A percentile compares a stretch with the other conserved stretches of the same genome.
Evolutionary conservation across 2,329 filamentous ascomycete species (phyloP).

Genomic region (Xylaria sp.): DNA sequence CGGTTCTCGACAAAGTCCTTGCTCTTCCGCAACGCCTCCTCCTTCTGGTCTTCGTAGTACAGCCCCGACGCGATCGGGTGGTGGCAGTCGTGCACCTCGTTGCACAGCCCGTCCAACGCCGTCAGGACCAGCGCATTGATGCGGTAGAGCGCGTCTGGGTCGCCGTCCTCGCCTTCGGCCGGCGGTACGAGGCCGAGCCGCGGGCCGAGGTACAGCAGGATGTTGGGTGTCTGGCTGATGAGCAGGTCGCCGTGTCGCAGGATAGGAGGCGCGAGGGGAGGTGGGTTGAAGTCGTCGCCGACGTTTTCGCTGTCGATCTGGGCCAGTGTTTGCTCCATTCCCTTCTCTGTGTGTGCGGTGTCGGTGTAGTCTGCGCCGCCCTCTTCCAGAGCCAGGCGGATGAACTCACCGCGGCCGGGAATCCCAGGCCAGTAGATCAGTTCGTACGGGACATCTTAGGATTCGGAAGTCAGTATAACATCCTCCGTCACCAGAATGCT

Average conservation of each 20-base stretch:
- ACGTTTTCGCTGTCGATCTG: slow-evolving; percentile 58
- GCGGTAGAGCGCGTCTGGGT: neutral
- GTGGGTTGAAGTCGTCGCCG: slow-evolving; percentile 69
- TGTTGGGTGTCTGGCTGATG: slow-evolving; percentile 77
- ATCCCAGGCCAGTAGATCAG: slow-evolving; percentile 78
- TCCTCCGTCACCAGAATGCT: neutral
- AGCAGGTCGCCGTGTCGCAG: slow-evolving; percentile 71
- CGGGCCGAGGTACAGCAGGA: slow-evolving; percentile 74
- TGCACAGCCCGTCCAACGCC: slow-evolving; percentile 73
- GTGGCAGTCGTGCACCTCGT: slow-evolving; percentile 79
- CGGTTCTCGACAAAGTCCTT: slow-evolving; percentile 68
- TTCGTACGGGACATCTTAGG: slow-evolving; percentile 62
- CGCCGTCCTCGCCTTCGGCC: slow-evolving; percentile 39
- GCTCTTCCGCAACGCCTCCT: slow-evolving; percentile 68
- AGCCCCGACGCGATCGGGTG: slow-evolving; percentile 69
- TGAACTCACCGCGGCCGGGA: slow-evolving; percentile 79
- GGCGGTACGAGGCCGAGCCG: slow-evolving; percentile 63
- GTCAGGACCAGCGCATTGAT: slow-evolving; percentile 74
- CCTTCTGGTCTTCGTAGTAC: slow-evolving; percentile 81
- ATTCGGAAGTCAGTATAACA: neutral
- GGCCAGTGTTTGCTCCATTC: slow-evolving; percentile 59
- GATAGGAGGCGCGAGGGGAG: slow-evolving; percentile 73
- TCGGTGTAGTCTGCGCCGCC: slow-evolving; percentile 73
- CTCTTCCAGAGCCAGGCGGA: slow-evolving; percentile 79
- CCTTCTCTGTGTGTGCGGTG: slow-evolving; percentile 60